Evolutionary conservation across 306 rosid species (phyloP).

Genomic region (Fragaria ananassa): DNA sequence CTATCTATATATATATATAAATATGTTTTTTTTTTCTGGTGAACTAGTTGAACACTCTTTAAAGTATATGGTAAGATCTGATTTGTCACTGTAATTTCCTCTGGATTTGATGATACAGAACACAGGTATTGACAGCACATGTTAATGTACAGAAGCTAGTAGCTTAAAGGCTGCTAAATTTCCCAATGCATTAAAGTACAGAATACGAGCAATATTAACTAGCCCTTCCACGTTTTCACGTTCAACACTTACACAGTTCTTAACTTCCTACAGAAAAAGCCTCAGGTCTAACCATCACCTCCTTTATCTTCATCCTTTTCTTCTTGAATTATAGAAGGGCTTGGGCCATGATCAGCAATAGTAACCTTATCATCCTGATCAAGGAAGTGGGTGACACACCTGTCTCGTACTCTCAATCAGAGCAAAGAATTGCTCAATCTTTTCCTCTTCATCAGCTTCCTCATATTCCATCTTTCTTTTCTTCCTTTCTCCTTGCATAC

Average conservation of each 20-base stretch:
- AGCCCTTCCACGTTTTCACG: background rate
- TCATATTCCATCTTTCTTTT: slow-evolving; percentile 44
- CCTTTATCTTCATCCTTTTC: slow-evolving; percentile 17
- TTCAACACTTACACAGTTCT: background rate
- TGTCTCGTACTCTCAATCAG: slow-evolving; percentile 63
- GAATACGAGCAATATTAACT: background rate
- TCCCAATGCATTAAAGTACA: background rate
- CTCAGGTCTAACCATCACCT: slow-evolving; percentile 47
- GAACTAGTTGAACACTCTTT: no score
- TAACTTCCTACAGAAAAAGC: slow-evolving; percentile 53
- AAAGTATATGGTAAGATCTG: background rate
- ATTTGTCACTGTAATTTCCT: background rate
- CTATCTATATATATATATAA: no score
- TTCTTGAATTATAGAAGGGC: background rate
- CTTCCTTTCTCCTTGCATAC: background rate
- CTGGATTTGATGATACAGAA: background rate
- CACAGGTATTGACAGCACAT: background rate
- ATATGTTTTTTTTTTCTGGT: no score
- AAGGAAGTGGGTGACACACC: slow-evolving; percentile 55
- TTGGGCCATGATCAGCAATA: background rate
- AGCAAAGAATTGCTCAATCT: slow-evolving; percentile 64
- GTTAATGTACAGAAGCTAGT: background rate
- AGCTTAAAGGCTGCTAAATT: background rate
- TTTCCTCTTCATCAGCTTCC: slow-evolving; percentile 43
- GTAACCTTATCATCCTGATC: slow-evolving; percentile 17